A percentile compares a stretch with the other conserved stretches of the same genome.
Evolutionary conservation across 208 protist species (phyloP).

Genomic region (Jaenimonas drosophilae): DNA sequence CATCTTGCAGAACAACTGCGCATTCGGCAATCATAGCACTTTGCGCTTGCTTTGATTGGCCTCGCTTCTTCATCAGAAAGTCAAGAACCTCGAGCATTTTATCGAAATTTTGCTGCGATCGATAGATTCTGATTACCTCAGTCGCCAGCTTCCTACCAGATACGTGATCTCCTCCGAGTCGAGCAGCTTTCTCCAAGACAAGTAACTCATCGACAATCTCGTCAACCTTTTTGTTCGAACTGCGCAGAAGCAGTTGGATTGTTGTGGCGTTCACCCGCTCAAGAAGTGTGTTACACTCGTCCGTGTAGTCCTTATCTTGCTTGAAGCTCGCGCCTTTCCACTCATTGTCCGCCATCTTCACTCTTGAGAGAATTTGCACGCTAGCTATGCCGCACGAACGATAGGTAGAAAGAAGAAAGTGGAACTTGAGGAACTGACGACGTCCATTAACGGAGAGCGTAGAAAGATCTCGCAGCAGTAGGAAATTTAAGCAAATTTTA

Average conservation of each 20-base stretch:
- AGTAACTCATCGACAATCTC: slow-evolving; percentile 85
- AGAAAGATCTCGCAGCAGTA: no score
- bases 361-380: background rate
- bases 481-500: no score
- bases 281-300: slow-evolving; percentile 44
- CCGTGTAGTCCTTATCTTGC: slow-evolving; percentile 77
- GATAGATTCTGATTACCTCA: slow-evolving; percentile 85
- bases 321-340: slow-evolving; percentile 87
- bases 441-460: no score
- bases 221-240: slow-evolving; percentile 37
- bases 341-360: slow-evolving; percentile 48
- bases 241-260: slow-evolving; percentile 61
- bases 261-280: slow-evolving; percentile 68
- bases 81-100: slow-evolving; percentile 82
- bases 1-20: slow-evolving; percentile 45
- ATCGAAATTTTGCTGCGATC: slow-evolving; percentile 61
- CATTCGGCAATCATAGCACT: slow-evolving; percentile 88
- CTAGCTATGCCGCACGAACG: no score
- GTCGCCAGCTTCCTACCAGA: slow-evolving; percentile 77
- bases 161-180: slow-evolving; percentile 66
- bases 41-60: slow-evolving; percentile 90
- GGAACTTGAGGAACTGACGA: no score
- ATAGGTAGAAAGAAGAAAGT: no score
- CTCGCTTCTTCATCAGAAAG: slow-evolving; percentile 90
- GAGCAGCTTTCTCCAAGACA: slow-evolving; percentile 82